These are phyloP conservation scores for Ceratocystis diversiconidia DNA, from an alignment of 2,329 filamentous ascomycete genomes.

Conservation along the genomic window DNA sequence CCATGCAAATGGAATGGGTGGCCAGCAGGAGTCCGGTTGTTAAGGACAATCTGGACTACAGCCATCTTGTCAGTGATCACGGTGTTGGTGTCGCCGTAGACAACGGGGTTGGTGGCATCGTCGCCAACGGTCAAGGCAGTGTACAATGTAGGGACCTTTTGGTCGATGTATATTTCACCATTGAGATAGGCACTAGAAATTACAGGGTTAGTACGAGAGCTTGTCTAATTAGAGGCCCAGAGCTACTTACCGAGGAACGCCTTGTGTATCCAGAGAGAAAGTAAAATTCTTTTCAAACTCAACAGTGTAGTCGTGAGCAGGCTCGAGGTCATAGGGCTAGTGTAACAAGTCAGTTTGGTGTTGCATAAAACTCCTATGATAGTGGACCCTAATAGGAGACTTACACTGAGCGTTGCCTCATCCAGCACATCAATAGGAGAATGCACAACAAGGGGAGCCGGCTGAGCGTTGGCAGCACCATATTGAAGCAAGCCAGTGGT, in stretches of 20 bases:
- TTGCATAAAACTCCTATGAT: not conserved
- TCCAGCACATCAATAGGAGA: constrained; percentile 55
- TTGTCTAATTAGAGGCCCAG: constrained; percentile 18
- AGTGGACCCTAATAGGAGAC: constrained; percentile 20
- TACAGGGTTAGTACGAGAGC: not conserved
- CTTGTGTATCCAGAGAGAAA: constrained; percentile 48
- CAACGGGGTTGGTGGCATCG: constrained; percentile 28
- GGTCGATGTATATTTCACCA: constrained; percentile 43
- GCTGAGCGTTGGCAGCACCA: constrained; percentile 22
- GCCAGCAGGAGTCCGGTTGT: constrained; percentile 36
- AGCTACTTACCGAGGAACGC: constrained; percentile 36
- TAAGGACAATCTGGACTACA: constrained; percentile 35
- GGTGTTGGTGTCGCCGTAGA: constrained; percentile 33
- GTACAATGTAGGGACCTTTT: constrained; percentile 58
- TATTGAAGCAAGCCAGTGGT: constrained; percentile 32
- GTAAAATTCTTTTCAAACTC: constrained; percentile 28
- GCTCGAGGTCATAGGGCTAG: constrained; percentile 47
- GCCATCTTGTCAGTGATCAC: constrained; percentile 28
- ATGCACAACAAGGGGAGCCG: constrained; percentile 24
- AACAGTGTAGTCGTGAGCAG: constrained; percentile 19
- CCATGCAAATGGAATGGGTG: constrained; percentile 43
- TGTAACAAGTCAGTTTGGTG: not conserved
- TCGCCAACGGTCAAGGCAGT: constrained; percentile 46
- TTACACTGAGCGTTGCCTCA: constrained; percentile 46
- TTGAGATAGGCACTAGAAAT: constrained; percentile 7